A percentile compares a stretch with the other conserved stretches of the same genome.
Evolutionary conservation across 306 rosid species (phyloP).

Genomic region (Medicago ruthenica): DNA sequence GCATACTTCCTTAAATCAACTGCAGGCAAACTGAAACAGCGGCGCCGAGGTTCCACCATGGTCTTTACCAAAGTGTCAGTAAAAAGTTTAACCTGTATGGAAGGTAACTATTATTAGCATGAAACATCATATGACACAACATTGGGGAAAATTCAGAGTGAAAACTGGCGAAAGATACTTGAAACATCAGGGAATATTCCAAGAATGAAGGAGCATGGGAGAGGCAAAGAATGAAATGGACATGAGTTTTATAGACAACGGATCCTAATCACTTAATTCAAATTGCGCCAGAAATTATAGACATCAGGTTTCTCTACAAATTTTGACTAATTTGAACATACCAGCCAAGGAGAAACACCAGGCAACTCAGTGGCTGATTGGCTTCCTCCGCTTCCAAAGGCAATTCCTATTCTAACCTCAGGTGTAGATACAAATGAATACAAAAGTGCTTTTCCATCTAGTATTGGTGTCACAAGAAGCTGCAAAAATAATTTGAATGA

Average conservation of each 20-base stretch:
- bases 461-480: conserved; percentile 82
- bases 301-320: background rate
- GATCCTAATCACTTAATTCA: background rate
- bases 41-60: conserved; percentile 98
- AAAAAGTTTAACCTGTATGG: conserved; percentile 75
- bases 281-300: conserved; percentile 3
- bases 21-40: conserved; percentile 85
- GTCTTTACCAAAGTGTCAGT: conserved; percentile 81
- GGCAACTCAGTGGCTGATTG: conserved; percentile 96
- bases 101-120: conserved; percentile 29
- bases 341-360: conserved; percentile 96
- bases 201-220: conserved; percentile 19
- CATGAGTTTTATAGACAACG: conserved; percentile 2
- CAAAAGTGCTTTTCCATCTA: conserved; percentile 80
- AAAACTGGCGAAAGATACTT: conserved; percentile 25
- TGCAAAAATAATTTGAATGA: conserved; percentile 54
- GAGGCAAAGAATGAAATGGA: conserved; percentile 16
- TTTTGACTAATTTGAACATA: conserved; percentile 36
- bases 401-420: conserved; percentile 91
- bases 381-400: conserved; percentile 98
- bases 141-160: background rate
- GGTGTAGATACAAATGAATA: conserved; percentile 87
- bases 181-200: conserved; percentile 1
- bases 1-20: conserved; percentile 71
- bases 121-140: conserved; percentile 9